Evolutionary conservation across 441 rosid genomes (phyloP).

Genomic region (Euphorbia schlechtendalii): DNA sequence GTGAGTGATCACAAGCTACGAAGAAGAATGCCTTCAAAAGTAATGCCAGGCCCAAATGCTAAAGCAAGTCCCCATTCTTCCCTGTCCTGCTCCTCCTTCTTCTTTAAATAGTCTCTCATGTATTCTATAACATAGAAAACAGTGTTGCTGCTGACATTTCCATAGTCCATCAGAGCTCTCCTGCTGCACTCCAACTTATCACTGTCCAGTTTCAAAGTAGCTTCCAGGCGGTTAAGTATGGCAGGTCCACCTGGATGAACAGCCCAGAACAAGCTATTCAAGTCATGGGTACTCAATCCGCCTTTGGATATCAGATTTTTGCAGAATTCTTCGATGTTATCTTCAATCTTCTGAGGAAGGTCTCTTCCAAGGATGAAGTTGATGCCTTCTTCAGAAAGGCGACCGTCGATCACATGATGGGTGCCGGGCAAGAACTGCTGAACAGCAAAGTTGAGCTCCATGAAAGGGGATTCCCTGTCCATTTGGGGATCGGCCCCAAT

Average conservation of each 20-base stretch:
- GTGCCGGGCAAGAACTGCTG: constrained; percentile 84
- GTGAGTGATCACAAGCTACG: constrained; percentile 48
- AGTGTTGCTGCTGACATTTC: constrained; percentile 81
- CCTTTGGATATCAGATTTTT: constrained; percentile 47
- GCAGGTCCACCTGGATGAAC: constrained; percentile 96
- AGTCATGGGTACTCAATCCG: constrained; percentile 29
- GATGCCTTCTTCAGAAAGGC: constrained; percentile 71
- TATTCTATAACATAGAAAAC: constrained; percentile 77
- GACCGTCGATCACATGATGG: constrained; percentile 62
- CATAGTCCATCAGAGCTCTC: constrained; percentile 70
- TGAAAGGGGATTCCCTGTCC: constrained; percentile 57
- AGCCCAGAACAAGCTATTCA: constrained; percentile 80
- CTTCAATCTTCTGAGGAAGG: constrained; percentile 72
- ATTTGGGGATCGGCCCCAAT: constrained; percentile 59
- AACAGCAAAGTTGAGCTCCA: constrained; percentile 65
- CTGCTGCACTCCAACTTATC: constrained; percentile 68
- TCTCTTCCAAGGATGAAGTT: constrained; percentile 75
- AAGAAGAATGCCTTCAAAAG: constrained; percentile 77
- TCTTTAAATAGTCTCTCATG: constrained; percentile 65
- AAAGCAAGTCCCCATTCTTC: constrained; percentile 77
- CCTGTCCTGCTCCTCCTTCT: constrained; percentile 24
- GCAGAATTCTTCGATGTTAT: constrained; percentile 73
- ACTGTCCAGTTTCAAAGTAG: constrained; percentile 35
- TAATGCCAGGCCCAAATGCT: constrained; percentile 83
- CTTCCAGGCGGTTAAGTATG: constrained; percentile 67